These are phyloP conservation scores for Fusarium nodosum DNA, from an alignment of 2,329 filamentous ascomycete species.

Conservation along the genomic window DNA sequence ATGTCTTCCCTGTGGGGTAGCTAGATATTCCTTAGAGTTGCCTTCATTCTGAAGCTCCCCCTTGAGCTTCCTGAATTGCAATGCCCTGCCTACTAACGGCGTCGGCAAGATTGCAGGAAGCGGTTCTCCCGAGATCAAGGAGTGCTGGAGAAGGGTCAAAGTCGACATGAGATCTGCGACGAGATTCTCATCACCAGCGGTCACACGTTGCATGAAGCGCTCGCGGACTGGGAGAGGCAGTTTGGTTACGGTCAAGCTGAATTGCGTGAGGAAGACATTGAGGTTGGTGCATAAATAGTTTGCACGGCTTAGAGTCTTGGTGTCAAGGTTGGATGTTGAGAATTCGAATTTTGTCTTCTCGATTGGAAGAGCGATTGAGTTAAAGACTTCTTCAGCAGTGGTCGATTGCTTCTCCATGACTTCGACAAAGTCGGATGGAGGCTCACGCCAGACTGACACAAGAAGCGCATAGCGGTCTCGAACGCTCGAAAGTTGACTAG, in stretches of 20 bases:
- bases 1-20: constrained; percentile 14
- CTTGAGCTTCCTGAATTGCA: constrained; percentile 25
- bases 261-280: constrained; percentile 25
- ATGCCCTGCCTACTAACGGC: constrained; percentile 18
- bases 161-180: constrained; percentile 25
- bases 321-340: constrained; percentile 27
- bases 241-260: constrained; percentile 21
- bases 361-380: constrained; percentile 21
- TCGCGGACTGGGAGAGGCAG: constrained; percentile 18
- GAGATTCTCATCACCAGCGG: constrained; percentile 18
- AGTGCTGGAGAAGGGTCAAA: constrained; percentile 26
- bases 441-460: constrained; percentile 19
- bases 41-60: constrained; percentile 24
- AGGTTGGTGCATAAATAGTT: constrained; percentile 25
- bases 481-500: constrained; percentile 17
- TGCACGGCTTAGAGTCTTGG: constrained; percentile 15
- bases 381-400: constrained; percentile 9
- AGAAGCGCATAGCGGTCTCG: constrained; percentile 25
- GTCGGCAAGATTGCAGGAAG: constrained; percentile 23
- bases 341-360: constrained; percentile 29
- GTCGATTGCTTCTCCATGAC: constrained; percentile 26
- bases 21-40: constrained; percentile 9
- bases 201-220: constrained; percentile 14
- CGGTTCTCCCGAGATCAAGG: constrained; percentile 16
- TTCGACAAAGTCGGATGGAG: constrained; percentile 7